Percentiles rank a stretch among this genome's conserved stretches.
phyloP scores from a whole-genome alignment of 805 yeast species.

The Starmerella riodocensis region DNA sequence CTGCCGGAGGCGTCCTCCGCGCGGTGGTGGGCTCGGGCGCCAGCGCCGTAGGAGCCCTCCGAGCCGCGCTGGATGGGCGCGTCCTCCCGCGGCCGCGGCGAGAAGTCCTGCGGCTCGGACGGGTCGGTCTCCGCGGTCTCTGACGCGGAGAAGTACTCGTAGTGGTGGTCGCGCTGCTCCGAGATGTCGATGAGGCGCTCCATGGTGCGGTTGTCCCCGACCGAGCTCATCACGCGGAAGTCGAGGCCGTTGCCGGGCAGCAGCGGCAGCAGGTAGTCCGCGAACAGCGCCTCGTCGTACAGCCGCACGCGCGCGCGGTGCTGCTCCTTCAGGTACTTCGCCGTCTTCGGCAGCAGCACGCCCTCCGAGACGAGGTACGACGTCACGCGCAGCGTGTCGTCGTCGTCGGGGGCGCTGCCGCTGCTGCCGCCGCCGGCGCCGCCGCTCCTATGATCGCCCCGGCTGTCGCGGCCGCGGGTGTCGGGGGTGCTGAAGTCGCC shows the following conservation, averaged over 20 bases:
- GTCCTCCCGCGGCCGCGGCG: constrained; percentile 26
- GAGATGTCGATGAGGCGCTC: constrained; percentile 66
- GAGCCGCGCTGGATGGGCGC: constrained; percentile 1
- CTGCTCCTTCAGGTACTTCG: constrained; percentile 47
- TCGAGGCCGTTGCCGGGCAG: constrained; percentile 51
- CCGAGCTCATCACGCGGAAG: constrained; percentile 26
- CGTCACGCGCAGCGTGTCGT: constrained; percentile 68
- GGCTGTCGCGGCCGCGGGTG: not conserved
- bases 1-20: not conserved
- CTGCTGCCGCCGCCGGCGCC: no score
- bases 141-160: constrained; percentile 60
- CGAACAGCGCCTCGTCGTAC: constrained; percentile 87
- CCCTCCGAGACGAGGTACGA: constrained; percentile 85
- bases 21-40: not conserved
- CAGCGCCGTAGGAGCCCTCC: not conserved
- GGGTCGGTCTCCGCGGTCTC: constrained; percentile 56
- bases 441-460: no score
- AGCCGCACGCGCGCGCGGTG: constrained; percentile 79
- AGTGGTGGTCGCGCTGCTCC: constrained; percentile 83
- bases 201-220: constrained; percentile 38
- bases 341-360: constrained; percentile 49
- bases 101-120: constrained; percentile 82
- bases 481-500: constrained; percentile 18
- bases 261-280: constrained; percentile 75
- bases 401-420: constrained; percentile 18